Conservation (phyloP, 768 basidiomycete genomes). For the Coprinopsis strossmayeri region DNA sequence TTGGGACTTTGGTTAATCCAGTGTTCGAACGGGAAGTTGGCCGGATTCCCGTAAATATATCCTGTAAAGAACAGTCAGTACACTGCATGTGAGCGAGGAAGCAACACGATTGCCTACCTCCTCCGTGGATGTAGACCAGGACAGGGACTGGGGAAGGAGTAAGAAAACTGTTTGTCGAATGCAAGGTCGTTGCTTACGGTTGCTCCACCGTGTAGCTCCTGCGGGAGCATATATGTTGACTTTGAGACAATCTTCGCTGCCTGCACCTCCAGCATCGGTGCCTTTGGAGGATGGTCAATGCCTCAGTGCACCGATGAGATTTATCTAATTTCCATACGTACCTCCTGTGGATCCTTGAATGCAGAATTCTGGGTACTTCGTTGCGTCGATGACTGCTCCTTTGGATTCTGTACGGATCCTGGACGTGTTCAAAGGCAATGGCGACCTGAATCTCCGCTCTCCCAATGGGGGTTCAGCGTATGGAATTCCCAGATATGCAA, state of each 20-base stretch:
- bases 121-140: conserved; percentile 44
- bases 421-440: conserved; percentile 43
- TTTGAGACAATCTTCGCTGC: conserved; percentile 62
- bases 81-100: not conserved
- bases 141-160: conserved; percentile 31
- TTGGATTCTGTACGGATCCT: conserved; percentile 29
- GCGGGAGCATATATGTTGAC: conserved; percentile 58
- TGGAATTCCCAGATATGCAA: conserved; percentile 53
- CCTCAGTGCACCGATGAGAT: not conserved
- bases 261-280: conserved; percentile 56
- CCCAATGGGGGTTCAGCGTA: conserved; percentile 56
- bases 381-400: conserved; percentile 43
- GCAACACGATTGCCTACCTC: conserved; percentile 21
- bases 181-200: conserved; percentile 28
- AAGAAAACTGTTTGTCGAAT: not conserved
- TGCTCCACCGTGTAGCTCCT: conserved; percentile 36
- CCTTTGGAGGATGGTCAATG: conserved; percentile 19
- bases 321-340: conserved; percentile 19
- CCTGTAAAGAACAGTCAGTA: conserved; percentile 25
- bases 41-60: conserved; percentile 54
- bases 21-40: conserved; percentile 59
- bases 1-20: conserved; percentile 61
- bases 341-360: conserved; percentile 51
- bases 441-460: conserved; percentile 43
- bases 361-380: conserved; percentile 49